Evolutionary conservation across 192 early-diverging fungal species (phyloP).

Genomic region (Dissophora globulifera): DNA sequence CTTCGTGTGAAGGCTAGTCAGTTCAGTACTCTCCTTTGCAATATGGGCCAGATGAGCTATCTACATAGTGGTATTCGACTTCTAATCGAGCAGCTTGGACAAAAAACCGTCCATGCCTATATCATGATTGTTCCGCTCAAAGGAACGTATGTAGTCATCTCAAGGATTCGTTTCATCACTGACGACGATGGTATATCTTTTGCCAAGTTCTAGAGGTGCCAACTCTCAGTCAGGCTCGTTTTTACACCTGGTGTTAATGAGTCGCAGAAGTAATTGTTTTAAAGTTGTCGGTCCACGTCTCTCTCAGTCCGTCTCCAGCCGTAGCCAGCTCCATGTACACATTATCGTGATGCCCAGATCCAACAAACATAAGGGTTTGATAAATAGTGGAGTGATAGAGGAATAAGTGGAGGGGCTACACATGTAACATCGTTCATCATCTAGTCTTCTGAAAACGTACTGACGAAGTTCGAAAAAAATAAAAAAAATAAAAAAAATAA

Average conservation of each 20-base stretch:
- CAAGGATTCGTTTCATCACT: conserved; percentile 13
- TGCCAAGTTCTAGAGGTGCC: conserved; percentile 9
- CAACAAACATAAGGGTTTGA: too few species aligned
- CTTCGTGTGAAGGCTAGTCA: conserved; percentile 11
- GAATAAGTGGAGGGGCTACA: too few species aligned
- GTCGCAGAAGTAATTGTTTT: conserved; percentile 20
- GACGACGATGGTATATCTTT: conserved; percentile 4
- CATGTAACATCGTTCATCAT: too few species aligned
- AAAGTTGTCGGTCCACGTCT: conserved; percentile 5
- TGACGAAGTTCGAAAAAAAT: too few species aligned
- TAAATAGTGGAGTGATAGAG: too few species aligned
- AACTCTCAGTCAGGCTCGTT: conserved; percentile 21
- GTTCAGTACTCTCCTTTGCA: conserved; percentile 33
- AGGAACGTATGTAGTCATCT: too few species aligned
- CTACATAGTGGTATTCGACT: conserved; percentile 43
- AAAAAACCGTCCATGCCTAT: conserved; percentile 7
- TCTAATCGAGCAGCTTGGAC: conserved; percentile 10
- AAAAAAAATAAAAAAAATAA: too few species aligned
- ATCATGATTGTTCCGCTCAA: too few species aligned
- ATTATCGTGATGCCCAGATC: too few species aligned
- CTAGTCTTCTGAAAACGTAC: too few species aligned
- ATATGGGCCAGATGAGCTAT: conserved; percentile 19
- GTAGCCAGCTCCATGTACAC: too few species aligned
- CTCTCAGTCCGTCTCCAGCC: background rate
- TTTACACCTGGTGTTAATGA: conserved; percentile 36